phyloP scores from a whole-genome alignment of 1,284 basidiomycete genomes.

The Malassezia dermatis region DNA sequence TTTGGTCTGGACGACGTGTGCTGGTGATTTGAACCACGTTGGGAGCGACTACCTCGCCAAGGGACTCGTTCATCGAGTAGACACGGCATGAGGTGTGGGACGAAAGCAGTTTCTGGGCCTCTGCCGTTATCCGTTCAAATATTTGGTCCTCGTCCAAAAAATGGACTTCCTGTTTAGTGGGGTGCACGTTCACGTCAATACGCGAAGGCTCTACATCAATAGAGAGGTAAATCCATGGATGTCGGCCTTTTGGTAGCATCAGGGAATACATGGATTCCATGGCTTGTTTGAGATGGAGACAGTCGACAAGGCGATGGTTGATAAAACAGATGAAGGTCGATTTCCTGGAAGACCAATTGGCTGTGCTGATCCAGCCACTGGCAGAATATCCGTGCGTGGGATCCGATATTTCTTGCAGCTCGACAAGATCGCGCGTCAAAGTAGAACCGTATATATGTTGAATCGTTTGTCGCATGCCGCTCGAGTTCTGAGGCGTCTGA shows the following conservation, averaged over 20 bases:
- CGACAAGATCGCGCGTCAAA: conserved; percentile 69
- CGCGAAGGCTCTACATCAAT: conserved; percentile 72
- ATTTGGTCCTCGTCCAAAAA: conserved; percentile 88
- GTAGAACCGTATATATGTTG: conserved; percentile 69
- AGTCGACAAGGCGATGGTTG: conserved; percentile 91
- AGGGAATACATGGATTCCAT: conserved; percentile 75
- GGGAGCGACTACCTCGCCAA: conserved; percentile 7
- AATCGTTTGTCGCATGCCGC: conserved; percentile 63
- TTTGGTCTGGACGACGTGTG: conserved; percentile 10
- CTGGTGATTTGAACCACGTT: conserved; percentile 5
- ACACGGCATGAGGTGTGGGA: conserved; percentile 38
- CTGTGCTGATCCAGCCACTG: conserved; percentile 69
- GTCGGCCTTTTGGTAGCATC: conserved; percentile 80
- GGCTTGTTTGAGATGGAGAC: conserved; percentile 70
- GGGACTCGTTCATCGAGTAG: conserved; percentile 23
- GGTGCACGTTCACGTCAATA: conserved; percentile 95
- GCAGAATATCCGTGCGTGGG: conserved; percentile 23
- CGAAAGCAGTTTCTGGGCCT: conserved; percentile 22
- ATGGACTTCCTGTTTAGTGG: conserved; percentile 91
- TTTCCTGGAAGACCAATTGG: conserved; percentile 81
- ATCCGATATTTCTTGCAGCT: conserved; percentile 38
- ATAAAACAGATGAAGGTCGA: conserved; percentile 84
- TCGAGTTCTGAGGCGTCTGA: conserved; percentile 59
- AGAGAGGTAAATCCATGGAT: conserved; percentile 83
- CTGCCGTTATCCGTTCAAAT: conserved; percentile 61